These are phyloP conservation scores for Aleurites moluccanus DNA, from an alignment of 441 rosid genomes.

Conservation along the genomic window DNA sequence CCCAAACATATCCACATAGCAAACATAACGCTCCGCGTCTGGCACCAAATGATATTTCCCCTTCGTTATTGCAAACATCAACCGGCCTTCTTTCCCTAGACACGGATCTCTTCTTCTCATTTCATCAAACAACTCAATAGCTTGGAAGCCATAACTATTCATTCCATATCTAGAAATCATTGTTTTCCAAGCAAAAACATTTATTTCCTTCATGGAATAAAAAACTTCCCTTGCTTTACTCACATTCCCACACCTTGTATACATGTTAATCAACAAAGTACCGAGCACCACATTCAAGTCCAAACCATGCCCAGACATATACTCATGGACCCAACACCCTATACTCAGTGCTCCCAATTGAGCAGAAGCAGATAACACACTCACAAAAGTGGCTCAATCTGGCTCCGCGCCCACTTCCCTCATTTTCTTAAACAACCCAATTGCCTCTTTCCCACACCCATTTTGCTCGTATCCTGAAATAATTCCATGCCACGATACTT, in stretches of 20 bases:
- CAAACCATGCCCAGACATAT: conserved; percentile 34
- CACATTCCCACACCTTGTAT: conserved; percentile 68
- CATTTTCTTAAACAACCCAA: conserved; percentile 56
- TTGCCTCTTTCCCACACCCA: conserved; percentile 64
- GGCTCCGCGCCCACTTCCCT: conserved; percentile 46
- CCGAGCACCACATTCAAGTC: conserved; percentile 65
- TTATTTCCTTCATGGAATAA: conserved; percentile 56
- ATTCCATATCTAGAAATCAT: conserved; percentile 85
- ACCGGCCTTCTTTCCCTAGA: conserved; percentile 61
- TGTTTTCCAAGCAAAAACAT: conserved; percentile 82
- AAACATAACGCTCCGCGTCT: conserved; percentile 72
- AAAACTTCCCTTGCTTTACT: conserved; percentile 59
- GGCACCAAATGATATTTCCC: conserved; percentile 48
- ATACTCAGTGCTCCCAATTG: conserved; percentile 58
- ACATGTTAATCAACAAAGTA: conserved; percentile 80
- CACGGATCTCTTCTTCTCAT: conserved; percentile 45
- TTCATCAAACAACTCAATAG: conserved; percentile 49
- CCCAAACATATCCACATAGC: conserved; percentile 85
- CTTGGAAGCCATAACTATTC: conserved; percentile 67
- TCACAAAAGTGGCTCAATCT: conserved; percentile 63
- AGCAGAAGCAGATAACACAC: conserved; percentile 70
- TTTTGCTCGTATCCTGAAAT: conserved; percentile 81
- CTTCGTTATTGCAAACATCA: conserved; percentile 53
- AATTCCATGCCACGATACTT: conserved; percentile 83
- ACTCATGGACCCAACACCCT: conserved; percentile 71